These are phyloP conservation scores for Backusella circina DNA, from an alignment of 192 early-diverging fungal genomes.

Conservation along the genomic window DNA sequence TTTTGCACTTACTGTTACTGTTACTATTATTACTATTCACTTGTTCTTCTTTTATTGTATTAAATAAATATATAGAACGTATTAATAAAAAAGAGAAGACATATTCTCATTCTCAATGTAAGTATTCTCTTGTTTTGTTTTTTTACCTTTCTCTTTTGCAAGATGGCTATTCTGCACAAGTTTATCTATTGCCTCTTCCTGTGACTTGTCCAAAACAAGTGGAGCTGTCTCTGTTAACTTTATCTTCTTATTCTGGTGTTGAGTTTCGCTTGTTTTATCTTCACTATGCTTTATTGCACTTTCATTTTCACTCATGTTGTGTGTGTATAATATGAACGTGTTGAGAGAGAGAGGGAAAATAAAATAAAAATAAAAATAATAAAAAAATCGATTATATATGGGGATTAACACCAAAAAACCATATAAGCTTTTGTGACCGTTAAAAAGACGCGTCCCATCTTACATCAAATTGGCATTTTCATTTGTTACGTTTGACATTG, in stretches of 20 bases:
- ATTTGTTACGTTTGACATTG: neutral
- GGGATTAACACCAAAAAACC: neutral
- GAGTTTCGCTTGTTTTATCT: neutral
- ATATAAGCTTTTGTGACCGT: neutral
- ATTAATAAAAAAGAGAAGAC: neutral
- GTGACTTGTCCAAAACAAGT: conserved; percentile 2
- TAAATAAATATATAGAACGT: neutral
- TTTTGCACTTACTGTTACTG: neutral
- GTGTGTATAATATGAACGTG: neutral
- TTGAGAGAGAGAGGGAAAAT: neutral
- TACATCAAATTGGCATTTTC: neutral
- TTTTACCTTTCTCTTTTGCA: neutral
- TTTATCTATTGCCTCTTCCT: neutral
- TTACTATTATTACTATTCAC: neutral
- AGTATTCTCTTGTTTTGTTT: neutral
- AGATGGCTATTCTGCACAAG: conserved; percentile 1
- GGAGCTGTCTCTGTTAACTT: neutral
- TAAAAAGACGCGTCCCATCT: neutral
- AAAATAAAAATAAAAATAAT: neutral
- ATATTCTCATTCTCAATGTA: neutral
- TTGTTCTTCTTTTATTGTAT: neutral
- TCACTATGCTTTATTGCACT: neutral
- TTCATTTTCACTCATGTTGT: conserved; percentile 3
- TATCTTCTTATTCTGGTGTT: neutral
- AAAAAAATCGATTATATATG: neutral